Evolutionary conservation across 2,329 filamentous ascomycete species (phyloP).

Genomic region (Dactylellina leptospora): DNA sequence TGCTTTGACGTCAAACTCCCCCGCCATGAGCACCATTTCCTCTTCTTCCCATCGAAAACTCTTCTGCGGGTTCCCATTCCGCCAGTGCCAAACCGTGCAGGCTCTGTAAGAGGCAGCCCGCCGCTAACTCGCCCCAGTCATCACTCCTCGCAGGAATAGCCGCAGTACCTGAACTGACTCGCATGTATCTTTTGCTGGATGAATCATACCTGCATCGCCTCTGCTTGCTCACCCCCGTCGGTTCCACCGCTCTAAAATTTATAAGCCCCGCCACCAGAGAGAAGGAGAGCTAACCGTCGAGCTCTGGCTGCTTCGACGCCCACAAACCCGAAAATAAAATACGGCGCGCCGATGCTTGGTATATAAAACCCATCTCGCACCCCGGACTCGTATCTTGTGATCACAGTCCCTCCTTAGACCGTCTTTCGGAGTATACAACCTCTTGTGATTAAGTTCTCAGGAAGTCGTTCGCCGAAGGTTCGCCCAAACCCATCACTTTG

Average conservation of each 20-base stretch:
- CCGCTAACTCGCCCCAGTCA: too few relatives aligned
- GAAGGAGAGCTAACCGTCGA: too few relatives aligned
- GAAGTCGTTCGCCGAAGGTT: conserved; percentile 13
- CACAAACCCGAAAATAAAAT: conserved; percentile 4
- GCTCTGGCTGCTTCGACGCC: not conserved
- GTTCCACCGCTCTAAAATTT: conserved; percentile 26
- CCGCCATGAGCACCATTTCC: too few relatives aligned
- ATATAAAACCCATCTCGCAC: conserved; percentile 12
- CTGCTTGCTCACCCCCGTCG: conserved; percentile 5
- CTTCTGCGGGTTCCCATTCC: too few relatives aligned
- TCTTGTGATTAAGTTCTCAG: conserved; percentile 52
- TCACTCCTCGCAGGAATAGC: too few relatives aligned
- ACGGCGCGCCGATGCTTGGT: not conserved
- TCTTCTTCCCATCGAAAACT: too few relatives aligned
- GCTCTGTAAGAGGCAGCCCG: too few relatives aligned
- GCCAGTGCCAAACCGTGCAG: too few relatives aligned
- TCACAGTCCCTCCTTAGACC: not conserved
- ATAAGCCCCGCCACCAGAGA: conserved; percentile 23
- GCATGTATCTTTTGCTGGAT: conserved; percentile 6
- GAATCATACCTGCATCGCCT: conserved; percentile 23
- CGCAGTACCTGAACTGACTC: not conserved
- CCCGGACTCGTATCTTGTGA: not conserved
- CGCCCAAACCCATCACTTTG: not conserved
- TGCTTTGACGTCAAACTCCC: too few relatives aligned
- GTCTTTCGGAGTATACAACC: conserved; percentile 1